Evolutionary conservation across 345 rosid species (phyloP).

Genomic region (Eucalyptus cloeziana): DNA sequence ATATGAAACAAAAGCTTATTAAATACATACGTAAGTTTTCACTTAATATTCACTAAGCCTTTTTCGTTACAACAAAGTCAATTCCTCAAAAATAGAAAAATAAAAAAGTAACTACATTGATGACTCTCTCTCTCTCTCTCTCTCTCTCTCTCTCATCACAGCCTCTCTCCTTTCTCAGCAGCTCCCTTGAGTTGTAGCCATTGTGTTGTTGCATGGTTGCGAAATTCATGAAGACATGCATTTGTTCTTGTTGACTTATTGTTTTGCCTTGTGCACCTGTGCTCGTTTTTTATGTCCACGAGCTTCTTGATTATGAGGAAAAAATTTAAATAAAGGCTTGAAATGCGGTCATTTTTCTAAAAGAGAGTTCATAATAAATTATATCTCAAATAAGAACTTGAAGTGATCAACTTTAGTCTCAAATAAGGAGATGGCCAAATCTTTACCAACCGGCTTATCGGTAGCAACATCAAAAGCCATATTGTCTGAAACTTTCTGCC

Average conservation of each 20-base stretch:
- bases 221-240: no score
- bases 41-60: neutral
- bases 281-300: neutral
- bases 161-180: no score
- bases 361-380: neutral
- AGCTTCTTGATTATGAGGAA: neutral
- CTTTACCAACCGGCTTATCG: neutral
- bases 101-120: neutral
- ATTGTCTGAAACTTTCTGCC: neutral
- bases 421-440: neutral
- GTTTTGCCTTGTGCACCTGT: neutral
- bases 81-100: neutral
- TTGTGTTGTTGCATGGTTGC: no score
- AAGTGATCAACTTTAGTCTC: neutral
- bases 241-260: neutral
- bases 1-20: neutral
- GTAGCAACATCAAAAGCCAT: neutral
- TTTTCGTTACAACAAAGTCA: neutral
- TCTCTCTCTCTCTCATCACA: no score
- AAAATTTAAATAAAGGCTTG: neutral
- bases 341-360: no score
- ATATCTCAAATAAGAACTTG: neutral
- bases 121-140: neutral
- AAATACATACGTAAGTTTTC: neutral
- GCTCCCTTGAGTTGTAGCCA: no score